phyloP scores from a whole-genome alignment of 129 eudicot species.

The Oenanthe sinensis region DNA sequence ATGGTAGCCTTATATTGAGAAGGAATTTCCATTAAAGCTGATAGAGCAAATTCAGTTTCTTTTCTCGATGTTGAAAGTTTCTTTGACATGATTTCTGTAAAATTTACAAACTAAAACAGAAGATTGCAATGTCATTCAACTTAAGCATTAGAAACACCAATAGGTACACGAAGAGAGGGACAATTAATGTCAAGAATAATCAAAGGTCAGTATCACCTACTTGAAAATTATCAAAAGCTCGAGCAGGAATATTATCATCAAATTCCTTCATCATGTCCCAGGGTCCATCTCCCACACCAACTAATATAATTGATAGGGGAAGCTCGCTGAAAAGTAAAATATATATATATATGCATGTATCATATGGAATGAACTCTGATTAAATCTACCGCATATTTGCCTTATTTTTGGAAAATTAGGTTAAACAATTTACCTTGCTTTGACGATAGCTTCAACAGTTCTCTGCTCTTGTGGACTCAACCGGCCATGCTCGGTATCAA shows the following conservation, averaged over 20 bases:
- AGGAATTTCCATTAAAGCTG: slow-evolving; percentile 96
- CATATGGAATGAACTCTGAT: not conserved
- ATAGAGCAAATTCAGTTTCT: slow-evolving; percentile 95
- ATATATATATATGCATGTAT: not conserved
- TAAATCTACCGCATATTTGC: not conserved
- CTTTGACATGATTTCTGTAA: slow-evolving; percentile 85
- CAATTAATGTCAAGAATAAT: not conserved
- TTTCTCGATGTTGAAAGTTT: slow-evolving; percentile 54
- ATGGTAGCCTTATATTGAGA: slow-evolving; percentile 91
- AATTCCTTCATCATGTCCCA: slow-evolving; percentile 99
- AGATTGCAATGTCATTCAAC: not conserved
- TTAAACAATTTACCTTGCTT: slow-evolving; percentile 56
- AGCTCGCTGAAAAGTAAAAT: slow-evolving; percentile 51
- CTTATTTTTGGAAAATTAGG: not conserved
- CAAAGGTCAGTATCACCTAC: slow-evolving; percentile 27
- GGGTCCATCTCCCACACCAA: slow-evolving; percentile 99
- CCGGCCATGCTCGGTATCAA: slow-evolving; percentile 68
- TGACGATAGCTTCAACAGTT: slow-evolving; percentile 92
- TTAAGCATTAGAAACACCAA: slow-evolving; percentile 1
- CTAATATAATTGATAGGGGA: slow-evolving; percentile 85
- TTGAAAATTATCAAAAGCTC: slow-evolving; percentile 96
- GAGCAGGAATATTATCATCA: slow-evolving; percentile 90
- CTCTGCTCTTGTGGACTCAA: slow-evolving; percentile 91
- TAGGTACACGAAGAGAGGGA: not conserved
- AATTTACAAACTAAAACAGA: slow-evolving; percentile 70